These are phyloP conservation scores for Alternaria arborescens DNA, from an alignment of 2,329 filamentous ascomycete genomes.

Conservation along the genomic window DNA sequence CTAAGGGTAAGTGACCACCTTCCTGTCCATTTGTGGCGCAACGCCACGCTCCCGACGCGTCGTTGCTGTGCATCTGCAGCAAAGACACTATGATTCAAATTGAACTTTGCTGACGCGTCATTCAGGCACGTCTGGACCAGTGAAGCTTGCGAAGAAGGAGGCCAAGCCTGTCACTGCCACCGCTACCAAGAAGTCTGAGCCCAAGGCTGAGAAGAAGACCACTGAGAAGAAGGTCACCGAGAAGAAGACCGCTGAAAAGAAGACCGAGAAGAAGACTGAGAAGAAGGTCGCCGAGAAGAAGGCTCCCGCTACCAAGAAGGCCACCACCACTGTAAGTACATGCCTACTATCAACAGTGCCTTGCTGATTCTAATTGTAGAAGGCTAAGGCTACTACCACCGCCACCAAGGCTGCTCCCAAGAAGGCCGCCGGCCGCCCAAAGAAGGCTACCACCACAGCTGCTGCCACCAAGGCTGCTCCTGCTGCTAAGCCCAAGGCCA, in stretches of 20 bases:
- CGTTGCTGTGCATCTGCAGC: background rate
- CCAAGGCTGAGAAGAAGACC: slow-evolving; percentile 46
- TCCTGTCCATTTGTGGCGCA: background rate
- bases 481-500: slow-evolving; percentile 53
- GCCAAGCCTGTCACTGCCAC: slow-evolving; percentile 42
- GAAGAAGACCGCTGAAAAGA: slow-evolving; percentile 35
- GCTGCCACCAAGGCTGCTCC: slow-evolving; percentile 41
- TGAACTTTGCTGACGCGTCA: slow-evolving; percentile 35
- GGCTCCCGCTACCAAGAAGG: slow-evolving; percentile 34
- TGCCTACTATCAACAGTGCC: background rate
- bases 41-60: background rate
- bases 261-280: slow-evolving; percentile 27
- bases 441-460: slow-evolving; percentile 33
- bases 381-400: slow-evolving; percentile 40
- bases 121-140: slow-evolving; percentile 81
- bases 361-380: slow-evolving; percentile 32
- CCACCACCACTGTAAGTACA: slow-evolving; percentile 36
- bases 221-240: slow-evolving; percentile 31
- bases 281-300: slow-evolving; percentile 39
- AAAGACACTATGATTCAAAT: background rate
- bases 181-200: slow-evolving; percentile 40
- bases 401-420: slow-evolving; percentile 32
- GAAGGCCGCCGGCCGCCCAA: slow-evolving; percentile 30
- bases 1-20: slow-evolving; percentile 75
- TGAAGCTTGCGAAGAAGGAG: slow-evolving; percentile 90